Base-by-base conservation (phyloP, 306 rosid genomes). In the Corylus avellana region DNA sequence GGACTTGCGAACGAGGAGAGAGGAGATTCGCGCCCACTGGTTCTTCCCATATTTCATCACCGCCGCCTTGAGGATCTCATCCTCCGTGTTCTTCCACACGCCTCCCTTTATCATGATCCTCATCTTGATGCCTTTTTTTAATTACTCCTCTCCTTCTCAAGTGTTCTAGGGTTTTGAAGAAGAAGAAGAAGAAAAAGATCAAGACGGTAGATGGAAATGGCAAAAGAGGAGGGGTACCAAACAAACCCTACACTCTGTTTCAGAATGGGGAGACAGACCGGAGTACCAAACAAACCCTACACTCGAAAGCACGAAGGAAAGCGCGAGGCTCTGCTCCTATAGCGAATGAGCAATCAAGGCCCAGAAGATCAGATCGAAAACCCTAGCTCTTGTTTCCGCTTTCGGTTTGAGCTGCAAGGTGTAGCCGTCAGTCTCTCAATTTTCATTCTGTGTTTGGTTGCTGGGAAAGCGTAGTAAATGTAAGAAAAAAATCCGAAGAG, bases 101-200 rank as follows among this genome's bases (percentile, higher is more conserved):
- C 97, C 97, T 20, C 97, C 98, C 75, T 94, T 94, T 22, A 94
- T 94, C 98, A 94, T 94, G 78, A 94, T 94, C 97, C 98, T 94
- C 98, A 94, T 94, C 80, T 90, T 92, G 81, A 56, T 82, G 20
- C 29, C 75, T 80, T 78, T 69, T 18, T 75, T 53, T 66, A 48
- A 62, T 58, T 14, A 25, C 48, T 42, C 47, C 81, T 66, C 55
- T 57, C 5, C 63, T 20, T 55, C 9, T 57, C 13, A 20, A 16
- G 62, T 56, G 62, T n/a, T 56, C 62, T 56, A 56, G 62, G 61
- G 62, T 56, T 56, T 56, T 18, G 29, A 57, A 57, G 63, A 57
- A 20, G 9, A n/a, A 20, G 9, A n/a, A 56, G 11, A 8, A 57
- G 12, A 20, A 22, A 22, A 22, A 57, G 32, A 57, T n/a, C 32